These are phyloP conservation scores for Hibiscus syriacus DNA, from an alignment of 345 rosid species.

Conservation along the genomic window DNA sequence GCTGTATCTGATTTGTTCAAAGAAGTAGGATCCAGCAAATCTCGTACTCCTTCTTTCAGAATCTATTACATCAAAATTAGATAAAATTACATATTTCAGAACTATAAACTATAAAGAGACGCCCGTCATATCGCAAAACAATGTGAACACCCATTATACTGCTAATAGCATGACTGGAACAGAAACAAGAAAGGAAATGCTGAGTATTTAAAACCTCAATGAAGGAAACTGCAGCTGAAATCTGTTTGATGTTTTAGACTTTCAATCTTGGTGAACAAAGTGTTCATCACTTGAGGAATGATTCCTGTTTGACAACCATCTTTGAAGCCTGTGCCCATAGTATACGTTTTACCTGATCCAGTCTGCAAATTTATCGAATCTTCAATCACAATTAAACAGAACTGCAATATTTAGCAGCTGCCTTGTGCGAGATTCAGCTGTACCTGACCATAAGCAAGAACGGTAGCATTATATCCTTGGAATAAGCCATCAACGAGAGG, in stretches of 20 bases:
- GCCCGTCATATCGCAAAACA: no score
- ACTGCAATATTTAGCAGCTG: neutral
- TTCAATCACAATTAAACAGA: slow-evolving; percentile 12
- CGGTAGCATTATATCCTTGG: slow-evolving; percentile 98
- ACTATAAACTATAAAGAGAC: slow-evolving; percentile 3
- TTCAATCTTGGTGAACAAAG: slow-evolving; percentile 77
- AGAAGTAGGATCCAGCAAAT: slow-evolving; percentile 69
- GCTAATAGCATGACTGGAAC: neutral
- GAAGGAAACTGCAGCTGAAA: slow-evolving; percentile 90
- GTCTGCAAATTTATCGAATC: slow-evolving; percentile 45
- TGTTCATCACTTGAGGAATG: slow-evolving; percentile 82
- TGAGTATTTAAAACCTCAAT: slow-evolving; percentile 58
- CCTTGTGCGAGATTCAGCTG: slow-evolving; percentile 8
- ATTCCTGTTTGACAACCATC: slow-evolving; percentile 75
- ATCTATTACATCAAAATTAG: slow-evolving; percentile 50
- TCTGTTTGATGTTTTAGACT: slow-evolving; percentile 63
- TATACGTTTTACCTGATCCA: slow-evolving; percentile 97
- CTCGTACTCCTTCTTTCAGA: slow-evolving; percentile 93
- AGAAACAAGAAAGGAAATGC: slow-evolving; percentile 3
- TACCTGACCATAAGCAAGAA: slow-evolving; percentile 99
- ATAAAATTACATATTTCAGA: slow-evolving; percentile 4
- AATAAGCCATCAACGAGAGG: slow-evolving; percentile 89
- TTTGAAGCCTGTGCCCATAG: slow-evolving; percentile 94
- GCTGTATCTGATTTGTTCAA: slow-evolving; percentile 54
- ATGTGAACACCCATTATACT: neutral